These are phyloP conservation scores for Fusarium nurragi DNA, from an alignment of 2,329 filamentous ascomycete species.

Conservation along the genomic window DNA sequence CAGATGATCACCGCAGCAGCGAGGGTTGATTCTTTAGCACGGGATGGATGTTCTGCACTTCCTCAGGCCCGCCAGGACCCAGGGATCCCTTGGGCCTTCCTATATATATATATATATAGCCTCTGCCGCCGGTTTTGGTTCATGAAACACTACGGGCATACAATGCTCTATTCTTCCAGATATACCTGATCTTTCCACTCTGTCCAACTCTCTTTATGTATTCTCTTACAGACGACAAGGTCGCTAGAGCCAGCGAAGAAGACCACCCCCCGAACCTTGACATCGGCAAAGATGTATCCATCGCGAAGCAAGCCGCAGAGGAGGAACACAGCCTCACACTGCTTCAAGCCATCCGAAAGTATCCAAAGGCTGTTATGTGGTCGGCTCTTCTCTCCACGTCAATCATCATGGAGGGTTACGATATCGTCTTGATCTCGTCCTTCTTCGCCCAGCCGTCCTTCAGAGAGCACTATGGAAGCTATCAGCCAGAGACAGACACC, in stretches of 20 bases:
- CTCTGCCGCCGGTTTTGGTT: background rate
- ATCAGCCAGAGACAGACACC: slow-evolving; percentile 9
- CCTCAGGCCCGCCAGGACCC: background rate
- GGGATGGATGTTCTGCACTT: background rate
- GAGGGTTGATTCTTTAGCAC: background rate
- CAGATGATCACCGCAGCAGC: slow-evolving; percentile 1
- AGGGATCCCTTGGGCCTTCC: background rate
- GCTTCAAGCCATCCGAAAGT: slow-evolving; percentile 24
- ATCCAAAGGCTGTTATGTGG: slow-evolving; percentile 31
- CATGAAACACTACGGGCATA: background rate
- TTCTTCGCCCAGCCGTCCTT: slow-evolving; percentile 48
- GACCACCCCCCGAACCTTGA: slow-evolving; percentile 9
- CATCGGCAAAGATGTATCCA: slow-evolving; percentile 17
- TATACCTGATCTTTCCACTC: background rate
- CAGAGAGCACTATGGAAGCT: slow-evolving; percentile 36
- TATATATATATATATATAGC: slow-evolving; percentile 26
- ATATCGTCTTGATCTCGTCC: slow-evolving; percentile 44
- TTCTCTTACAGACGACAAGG: slow-evolving; percentile 22
- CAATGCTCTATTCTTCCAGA: background rate
- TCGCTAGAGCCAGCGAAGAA: slow-evolving; percentile 30
- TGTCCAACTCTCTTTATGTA: background rate
- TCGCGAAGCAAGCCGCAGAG: slow-evolving; percentile 30
- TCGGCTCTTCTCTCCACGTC: slow-evolving; percentile 42
- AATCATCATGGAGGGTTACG: slow-evolving; percentile 52
- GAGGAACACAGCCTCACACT: slow-evolving; percentile 27